A percentile compares a stretch with the other conserved stretches of the same genome.
Evolutionary conservation across 2,329 filamentous ascomycete species (phyloP).

Genomic region (Juglanconis sp.): DNA sequence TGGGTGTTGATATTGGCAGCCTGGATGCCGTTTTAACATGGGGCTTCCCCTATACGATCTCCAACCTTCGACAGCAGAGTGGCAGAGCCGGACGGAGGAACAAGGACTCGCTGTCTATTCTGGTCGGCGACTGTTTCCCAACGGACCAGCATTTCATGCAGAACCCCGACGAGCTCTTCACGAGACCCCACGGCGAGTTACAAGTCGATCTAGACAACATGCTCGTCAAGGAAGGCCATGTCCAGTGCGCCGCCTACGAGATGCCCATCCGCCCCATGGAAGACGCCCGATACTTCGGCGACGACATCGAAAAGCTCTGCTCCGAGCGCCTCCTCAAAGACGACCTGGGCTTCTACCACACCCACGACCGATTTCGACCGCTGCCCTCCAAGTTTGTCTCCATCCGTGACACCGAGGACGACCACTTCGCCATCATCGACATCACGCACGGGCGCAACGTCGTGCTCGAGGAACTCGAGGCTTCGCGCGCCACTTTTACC

Average conservation of each 20-base stretch:
- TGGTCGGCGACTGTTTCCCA: conserved; percentile 85
- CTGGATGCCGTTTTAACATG: conserved; percentile 91
- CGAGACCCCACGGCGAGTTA: conserved; percentile 81
- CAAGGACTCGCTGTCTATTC: conserved; percentile 85
- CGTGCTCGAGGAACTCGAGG: conserved; percentile 93
- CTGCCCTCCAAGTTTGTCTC: conserved; percentile 78
- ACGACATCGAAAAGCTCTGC: conserved; percentile 68
- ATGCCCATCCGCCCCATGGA: conserved; percentile 82
- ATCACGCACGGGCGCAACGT: conserved; percentile 77
- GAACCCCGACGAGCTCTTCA: conserved; percentile 91
- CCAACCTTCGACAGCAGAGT: conserved; percentile 91
- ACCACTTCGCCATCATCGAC: conserved; percentile 93
- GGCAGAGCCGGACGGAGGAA: conserved; percentile 89
- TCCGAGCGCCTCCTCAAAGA: conserved; percentile 72
- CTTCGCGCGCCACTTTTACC: conserved; percentile 90
- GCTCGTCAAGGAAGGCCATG: conserved; percentile 85
- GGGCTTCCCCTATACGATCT: conserved; percentile 93
- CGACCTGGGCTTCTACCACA: conserved; percentile 80
- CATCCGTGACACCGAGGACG: conserved; percentile 83
- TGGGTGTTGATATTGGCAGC: conserved; percentile 92
- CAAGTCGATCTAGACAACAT: conserved; percentile 92
- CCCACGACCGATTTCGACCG: conserved; percentile 82
- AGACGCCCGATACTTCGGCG: conserved; percentile 76
- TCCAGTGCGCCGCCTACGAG: conserved; percentile 93
- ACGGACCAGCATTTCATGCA: conserved; percentile 97